Evolutionary conservation across 2,329 filamentous ascomycete genomes (phyloP).

Genomic region (Penicillium sclerotigenum): DNA sequence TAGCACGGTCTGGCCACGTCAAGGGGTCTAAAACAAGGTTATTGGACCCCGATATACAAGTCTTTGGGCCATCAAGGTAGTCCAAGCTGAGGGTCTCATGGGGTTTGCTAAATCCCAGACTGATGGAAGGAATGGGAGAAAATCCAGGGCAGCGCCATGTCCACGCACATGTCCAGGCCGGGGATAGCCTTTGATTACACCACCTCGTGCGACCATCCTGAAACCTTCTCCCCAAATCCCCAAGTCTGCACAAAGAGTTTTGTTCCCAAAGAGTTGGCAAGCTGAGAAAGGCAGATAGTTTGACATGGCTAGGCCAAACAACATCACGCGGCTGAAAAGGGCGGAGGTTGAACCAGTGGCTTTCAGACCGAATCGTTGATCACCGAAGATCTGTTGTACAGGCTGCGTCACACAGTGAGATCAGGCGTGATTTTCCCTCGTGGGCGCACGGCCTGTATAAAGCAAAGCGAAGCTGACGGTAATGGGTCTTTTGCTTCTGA

Average conservation of each 20-base stretch:
- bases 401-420: slow-evolving; percentile 23
- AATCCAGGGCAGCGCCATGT: slow-evolving; percentile 1
- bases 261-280: not conserved
- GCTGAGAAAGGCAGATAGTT: slow-evolving; percentile 3
- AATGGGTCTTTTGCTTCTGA: not conserved
- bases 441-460: slow-evolving; percentile 13
- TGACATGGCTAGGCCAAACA: not conserved
- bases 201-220: slow-evolving; percentile 9
- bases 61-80: not conserved
- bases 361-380: slow-evolving; percentile 12
- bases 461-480: not conserved
- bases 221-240: not conserved
- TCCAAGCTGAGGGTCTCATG: not conserved
- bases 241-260: not conserved
- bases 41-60: not conserved
- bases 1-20: not conserved
- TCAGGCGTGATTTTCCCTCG: slow-evolving; percentile 11
- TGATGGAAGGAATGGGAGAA: not conserved
- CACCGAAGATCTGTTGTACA: slow-evolving; percentile 17
- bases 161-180: not conserved
- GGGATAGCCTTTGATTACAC: slow-evolving; percentile 6
- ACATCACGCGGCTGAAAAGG: slow-evolving; percentile 13
- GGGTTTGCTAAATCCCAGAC: not conserved
- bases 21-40: not conserved
- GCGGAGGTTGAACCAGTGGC: slow-evolving; percentile 1